Evolutionary conservation across 1,284 basidiomycete genomes (phyloP).

Genomic region (Cronartium quercuum): DNA sequence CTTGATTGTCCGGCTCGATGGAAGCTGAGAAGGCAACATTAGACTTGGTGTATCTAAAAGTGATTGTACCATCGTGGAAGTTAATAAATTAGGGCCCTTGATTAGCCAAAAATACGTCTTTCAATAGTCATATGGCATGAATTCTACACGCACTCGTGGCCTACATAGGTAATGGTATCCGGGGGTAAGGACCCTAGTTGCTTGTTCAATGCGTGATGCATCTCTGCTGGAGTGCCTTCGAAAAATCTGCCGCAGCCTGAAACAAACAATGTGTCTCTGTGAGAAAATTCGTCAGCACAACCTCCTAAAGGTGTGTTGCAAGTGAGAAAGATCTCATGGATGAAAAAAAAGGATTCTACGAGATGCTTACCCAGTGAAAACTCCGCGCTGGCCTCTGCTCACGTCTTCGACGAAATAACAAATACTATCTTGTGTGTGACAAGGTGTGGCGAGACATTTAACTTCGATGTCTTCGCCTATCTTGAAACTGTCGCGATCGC

Average conservation of each 20-base stretch:
- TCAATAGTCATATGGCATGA: background rate
- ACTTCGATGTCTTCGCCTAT: constrained; percentile 59
- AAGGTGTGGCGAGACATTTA: constrained; percentile 68
- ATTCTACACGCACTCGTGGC: constrained; percentile 79
- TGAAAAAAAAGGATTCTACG: background rate
- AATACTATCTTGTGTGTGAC: constrained; percentile 94
- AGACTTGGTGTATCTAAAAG: constrained; percentile 43
- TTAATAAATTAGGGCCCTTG: background rate
- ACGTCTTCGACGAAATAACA: constrained; percentile 70
- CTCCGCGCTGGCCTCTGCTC: constrained; percentile 60
- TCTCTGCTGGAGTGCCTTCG: constrained; percentile 78
- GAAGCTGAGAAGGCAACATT: constrained; percentile 49
- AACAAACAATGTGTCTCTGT: constrained; percentile 82
- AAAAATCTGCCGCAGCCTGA: constrained; percentile 96
- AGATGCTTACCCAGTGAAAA: constrained; percentile 70
- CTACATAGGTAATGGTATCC: constrained; percentile 76
- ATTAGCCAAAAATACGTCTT: constrained; percentile 47
- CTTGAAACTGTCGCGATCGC: constrained; percentile 68
- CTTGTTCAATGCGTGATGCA: constrained; percentile 72
- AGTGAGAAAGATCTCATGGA: background rate
- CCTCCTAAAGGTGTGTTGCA: background rate
- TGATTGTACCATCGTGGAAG: constrained; percentile 27
- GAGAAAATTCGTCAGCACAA: background rate
- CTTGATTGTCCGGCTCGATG: constrained; percentile 63
- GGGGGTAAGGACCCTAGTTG: constrained; percentile 63